Evolutionary conservation across 2,329 filamentous ascomycete species (phyloP), one percentile per base, ranked within the genome.

Genomic region (Colletotrichum falcatum): DNA sequence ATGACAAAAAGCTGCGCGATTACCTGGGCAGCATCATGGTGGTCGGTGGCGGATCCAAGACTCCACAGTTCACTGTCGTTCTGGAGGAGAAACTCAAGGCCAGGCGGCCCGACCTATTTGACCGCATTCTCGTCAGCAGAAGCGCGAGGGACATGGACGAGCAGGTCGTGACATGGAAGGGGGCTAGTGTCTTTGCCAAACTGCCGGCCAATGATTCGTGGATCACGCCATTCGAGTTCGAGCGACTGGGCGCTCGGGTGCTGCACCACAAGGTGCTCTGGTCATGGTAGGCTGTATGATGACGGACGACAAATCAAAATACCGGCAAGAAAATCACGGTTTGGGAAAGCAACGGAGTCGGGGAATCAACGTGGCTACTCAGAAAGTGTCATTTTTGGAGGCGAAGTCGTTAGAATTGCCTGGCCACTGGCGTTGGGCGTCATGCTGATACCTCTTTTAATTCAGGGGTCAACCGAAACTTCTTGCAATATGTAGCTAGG

Each of bases 141-240:
- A 96, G 86, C 86, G 96, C 96, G 0, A 87, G 95, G 76, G 96
- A 99, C 76, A 92, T 99, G 84, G 96, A 99, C 81, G 94, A 96
- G 71, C 94, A 98, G 81, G 95, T 98, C n/a, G 92, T 98, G 63
- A 91, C 92, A 11, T 99, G 96, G 96, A 99, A 99, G 86, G 96
- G 96, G 5, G 96, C 94, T 0, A 97, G 94, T 78, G 95, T 99
- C 20, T 99, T 98, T 84, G 95, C 94, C 3, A 94, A 97, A 83
- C 83, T 98, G 75, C 89, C 91, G 55, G 95, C 94, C 20, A 98
- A 98, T 81, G 96, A 99, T 80, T 96, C 92, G 76, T 99, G 96
- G 96, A 94, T 98, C 77, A 92, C 91, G 18, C 89, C 90, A 56
- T 86, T 92, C 76, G 95, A 98, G 85, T 98, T 95, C 81, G 94